Percentiles rank a stretch among this genome's conserved stretches.
phyloP scores from a whole-genome alignment of 768 basidiomycete species.

The Imleria badia region DNA sequence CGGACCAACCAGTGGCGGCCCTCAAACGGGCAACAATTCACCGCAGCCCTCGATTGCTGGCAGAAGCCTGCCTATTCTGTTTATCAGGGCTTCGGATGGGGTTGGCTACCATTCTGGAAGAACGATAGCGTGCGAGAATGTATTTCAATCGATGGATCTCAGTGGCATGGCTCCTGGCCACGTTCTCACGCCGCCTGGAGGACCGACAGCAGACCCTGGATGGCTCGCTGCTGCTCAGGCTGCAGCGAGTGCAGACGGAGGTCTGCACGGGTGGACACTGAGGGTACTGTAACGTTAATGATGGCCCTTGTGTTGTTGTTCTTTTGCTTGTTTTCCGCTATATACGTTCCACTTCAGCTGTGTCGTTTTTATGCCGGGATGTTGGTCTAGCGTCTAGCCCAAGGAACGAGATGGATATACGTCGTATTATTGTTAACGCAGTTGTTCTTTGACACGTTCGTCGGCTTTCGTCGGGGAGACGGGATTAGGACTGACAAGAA shows the following conservation, averaged over 20 bases:
- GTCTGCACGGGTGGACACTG: conserved; percentile 76
- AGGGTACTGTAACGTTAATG: conserved; percentile 61
- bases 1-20: conserved; percentile 22
- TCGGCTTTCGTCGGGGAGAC: conserved; percentile 27
- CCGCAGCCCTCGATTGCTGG: conserved; percentile 55
- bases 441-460: conserved; percentile 28
- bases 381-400: conserved; percentile 9
- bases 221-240: conserved; percentile 78
- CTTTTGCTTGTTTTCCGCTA: conserved; percentile 26
- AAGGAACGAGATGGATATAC: conserved; percentile 17
- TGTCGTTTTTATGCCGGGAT: conserved; percentile 7
- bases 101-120: conserved; percentile 88
- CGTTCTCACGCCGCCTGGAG: conserved; percentile 45
- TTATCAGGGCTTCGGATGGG: conserved; percentile 81
- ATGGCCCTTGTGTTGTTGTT: conserved; percentile 26
- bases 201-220: conserved; percentile 51
- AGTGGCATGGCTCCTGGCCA: conserved; percentile 45
- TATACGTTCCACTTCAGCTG: conserved; percentile 20
- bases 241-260: conserved; percentile 62
- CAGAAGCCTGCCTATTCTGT: conserved; percentile 72
- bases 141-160: conserved; percentile 70
- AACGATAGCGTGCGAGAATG: conserved; percentile 79
- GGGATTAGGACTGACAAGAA: conserved; percentile 12
- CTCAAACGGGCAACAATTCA: conserved; percentile 29
- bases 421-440: conserved; percentile 29